Percentiles rank a stretch among this genome's conserved stretches.
Evolutionary conservation across 116 monocot genomes (phyloP).

Genomic region (Zostera marina): DNA sequence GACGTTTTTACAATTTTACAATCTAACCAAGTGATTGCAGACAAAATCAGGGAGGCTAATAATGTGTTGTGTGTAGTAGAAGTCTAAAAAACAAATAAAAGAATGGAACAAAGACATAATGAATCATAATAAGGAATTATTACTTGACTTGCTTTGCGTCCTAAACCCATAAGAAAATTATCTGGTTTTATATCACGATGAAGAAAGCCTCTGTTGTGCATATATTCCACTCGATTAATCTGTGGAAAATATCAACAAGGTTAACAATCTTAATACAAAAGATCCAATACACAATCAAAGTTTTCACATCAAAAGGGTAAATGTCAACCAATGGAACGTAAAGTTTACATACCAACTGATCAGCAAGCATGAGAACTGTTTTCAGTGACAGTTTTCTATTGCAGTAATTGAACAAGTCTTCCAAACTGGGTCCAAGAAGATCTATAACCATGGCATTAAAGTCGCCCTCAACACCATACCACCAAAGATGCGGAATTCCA

Average conservation of each 20-base stretch:
- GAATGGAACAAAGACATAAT: neutral
- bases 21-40: too few species aligned
- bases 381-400: constrained; percentile 35
- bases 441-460: constrained; percentile 56
- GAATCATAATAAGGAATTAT: neutral
- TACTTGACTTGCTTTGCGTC: constrained; percentile 77
- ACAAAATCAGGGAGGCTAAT: too few species aligned
- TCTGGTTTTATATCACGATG: constrained; percentile 92
- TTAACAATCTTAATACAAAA: neutral
- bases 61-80: too few species aligned
- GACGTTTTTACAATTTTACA: too few species aligned
- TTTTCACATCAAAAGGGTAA: neutral
- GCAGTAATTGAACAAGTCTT: constrained; percentile 54
- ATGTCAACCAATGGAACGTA: neutral
- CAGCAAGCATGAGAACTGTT: constrained; percentile 25
- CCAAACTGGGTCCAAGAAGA: constrained; percentile 56
- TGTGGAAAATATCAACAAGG: constrained; percentile 6
- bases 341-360: constrained; percentile 28
- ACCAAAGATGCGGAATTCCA: constrained; percentile 49
- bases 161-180: constrained; percentile 86
- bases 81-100: too few species aligned
- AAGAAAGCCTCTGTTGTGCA: constrained; percentile 75
- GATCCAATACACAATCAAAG: neutral
- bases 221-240: constrained; percentile 78
- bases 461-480: constrained; percentile 57